Conservation (phyloP, 2,329 filamentous ascomycete genomes). For the Coniella vitis region DNA sequence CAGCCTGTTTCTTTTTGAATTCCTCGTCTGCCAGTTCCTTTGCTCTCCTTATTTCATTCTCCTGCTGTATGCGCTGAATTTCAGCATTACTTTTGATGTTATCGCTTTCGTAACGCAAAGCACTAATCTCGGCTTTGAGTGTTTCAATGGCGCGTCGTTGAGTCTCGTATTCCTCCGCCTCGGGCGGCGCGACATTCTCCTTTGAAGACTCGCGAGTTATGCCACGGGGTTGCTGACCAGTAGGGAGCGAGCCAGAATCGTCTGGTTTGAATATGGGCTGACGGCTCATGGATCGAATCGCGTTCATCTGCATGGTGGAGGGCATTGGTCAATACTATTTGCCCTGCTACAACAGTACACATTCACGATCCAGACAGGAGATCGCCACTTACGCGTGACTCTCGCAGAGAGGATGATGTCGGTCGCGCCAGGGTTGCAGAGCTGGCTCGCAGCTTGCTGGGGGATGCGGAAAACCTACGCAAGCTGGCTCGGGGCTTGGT, state of each 20-base stretch:
- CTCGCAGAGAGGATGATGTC: slow-evolving; percentile 20
- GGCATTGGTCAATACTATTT: not conserved
- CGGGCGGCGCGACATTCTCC: slow-evolving; percentile 52
- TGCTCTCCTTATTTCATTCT: slow-evolving; percentile 75
- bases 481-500: slow-evolving; percentile 22
- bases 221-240: slow-evolving; percentile 26
- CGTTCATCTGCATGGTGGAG: slow-evolving; percentile 20
- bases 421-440: slow-evolving; percentile 22
- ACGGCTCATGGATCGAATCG: slow-evolving; percentile 22
- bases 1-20: slow-evolving; percentile 58
- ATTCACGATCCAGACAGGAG: too few species aligned
- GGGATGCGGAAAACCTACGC: slow-evolving; percentile 19
- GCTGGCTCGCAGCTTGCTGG: slow-evolving; percentile 22
- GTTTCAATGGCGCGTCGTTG: slow-evolving; percentile 60
- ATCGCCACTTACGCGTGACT: slow-evolving; percentile 22
- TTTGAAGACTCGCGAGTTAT: slow-evolving; percentile 53
- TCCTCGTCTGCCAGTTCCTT: slow-evolving; percentile 80
- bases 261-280: slow-evolving; percentile 34
- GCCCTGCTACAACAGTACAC: not conserved
- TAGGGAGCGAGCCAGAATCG: slow-evolving; percentile 17
- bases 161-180: slow-evolving; percentile 52
- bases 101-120: slow-evolving; percentile 79
- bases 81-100: slow-evolving; percentile 85
- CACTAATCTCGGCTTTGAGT: slow-evolving; percentile 82
- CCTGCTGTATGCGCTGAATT: slow-evolving; percentile 68